Conservation (phyloP, 1,284 basidiomycete genomes). For the Pholiota adiposa region DNA sequence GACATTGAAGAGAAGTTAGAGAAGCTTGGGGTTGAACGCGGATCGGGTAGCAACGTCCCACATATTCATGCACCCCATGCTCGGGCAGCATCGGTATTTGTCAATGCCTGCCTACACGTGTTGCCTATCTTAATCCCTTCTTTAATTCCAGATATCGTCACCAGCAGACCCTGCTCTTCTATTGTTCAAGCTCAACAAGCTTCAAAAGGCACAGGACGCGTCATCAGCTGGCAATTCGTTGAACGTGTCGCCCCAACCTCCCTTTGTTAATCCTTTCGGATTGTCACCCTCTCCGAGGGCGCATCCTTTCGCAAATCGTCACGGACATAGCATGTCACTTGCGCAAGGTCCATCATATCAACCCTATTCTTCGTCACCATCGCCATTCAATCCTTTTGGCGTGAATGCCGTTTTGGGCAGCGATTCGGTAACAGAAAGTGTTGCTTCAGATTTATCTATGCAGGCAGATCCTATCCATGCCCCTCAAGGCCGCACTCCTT, state of each 20-base stretch:
- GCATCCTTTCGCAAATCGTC: constrained; percentile 49
- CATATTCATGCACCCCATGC: constrained; percentile 73
- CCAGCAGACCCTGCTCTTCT: constrained; percentile 81
- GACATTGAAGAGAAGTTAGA: constrained; percentile 81
- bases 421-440: constrained; percentile 39
- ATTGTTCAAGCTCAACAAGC: constrained; percentile 79
- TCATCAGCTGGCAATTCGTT: constrained; percentile 56
- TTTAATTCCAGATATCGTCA: constrained; percentile 70
- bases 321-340: constrained; percentile 75
- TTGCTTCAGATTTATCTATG: constrained; percentile 23
- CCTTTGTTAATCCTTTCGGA: constrained; percentile 36
- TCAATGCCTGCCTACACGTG: constrained; percentile 31
- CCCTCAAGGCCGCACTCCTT: constrained; percentile 63
- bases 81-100: constrained; percentile 76
- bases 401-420: constrained; percentile 54
- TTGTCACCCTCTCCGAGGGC: constrained; percentile 54
- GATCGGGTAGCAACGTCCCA: constrained; percentile 56
- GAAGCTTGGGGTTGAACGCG: constrained; percentile 75
- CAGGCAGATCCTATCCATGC: constrained; percentile 48
- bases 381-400: constrained; percentile 61
- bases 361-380: constrained; percentile 43
- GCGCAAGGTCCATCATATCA: constrained; percentile 51
- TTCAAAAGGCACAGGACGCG: constrained; percentile 68
- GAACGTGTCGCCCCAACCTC: constrained; percentile 66
- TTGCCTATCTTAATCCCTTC: constrained; percentile 25